Evolutionary conservation across 1,284 basidiomycete species (phyloP).

Genomic region (Austroboletus niveus): DNA sequence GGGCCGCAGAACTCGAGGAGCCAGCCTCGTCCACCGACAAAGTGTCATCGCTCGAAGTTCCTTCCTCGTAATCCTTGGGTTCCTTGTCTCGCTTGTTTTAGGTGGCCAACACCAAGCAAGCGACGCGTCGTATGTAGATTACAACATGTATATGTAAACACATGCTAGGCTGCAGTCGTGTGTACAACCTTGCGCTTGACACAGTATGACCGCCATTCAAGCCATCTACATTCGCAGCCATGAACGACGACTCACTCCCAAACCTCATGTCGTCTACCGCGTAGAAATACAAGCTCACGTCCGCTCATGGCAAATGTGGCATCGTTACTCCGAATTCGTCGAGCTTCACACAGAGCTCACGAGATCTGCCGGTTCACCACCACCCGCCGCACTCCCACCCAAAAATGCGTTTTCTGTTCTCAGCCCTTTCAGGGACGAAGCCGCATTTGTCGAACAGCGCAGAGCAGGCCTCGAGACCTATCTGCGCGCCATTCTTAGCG

Average conservation of each 20-base stretch:
- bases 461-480: constrained; percentile 78
- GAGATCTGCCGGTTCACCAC: constrained; percentile 65
- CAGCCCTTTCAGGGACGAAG: constrained; percentile 35
- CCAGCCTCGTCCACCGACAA: constrained; percentile 17
- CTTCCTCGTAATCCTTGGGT: constrained; percentile 8
- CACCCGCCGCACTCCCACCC: constrained; percentile 76
- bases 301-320: constrained; percentile 89
- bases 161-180: neutral
- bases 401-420: constrained; percentile 75
- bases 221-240: constrained; percentile 65
- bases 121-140: constrained; percentile 7
- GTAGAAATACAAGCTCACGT: constrained; percentile 81
- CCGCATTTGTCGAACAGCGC: constrained; percentile 69
- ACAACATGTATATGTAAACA: constrained; percentile 11
- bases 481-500: constrained; percentile 79
- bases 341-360: constrained; percentile 82
- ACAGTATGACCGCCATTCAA: constrained; percentile 68
- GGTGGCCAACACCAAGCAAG: neutral
- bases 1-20: constrained; percentile 37
- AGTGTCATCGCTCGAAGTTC: constrained; percentile 13
- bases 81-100: neutral
- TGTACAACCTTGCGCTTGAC: constrained; percentile 8
- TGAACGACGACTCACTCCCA: constrained; percentile 65
- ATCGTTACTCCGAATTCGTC: constrained; percentile 92
- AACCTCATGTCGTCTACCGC: constrained; percentile 77